Conservation (phyloP, 148 eudicot genomes). For the Persicaria maculosa region DNA sequence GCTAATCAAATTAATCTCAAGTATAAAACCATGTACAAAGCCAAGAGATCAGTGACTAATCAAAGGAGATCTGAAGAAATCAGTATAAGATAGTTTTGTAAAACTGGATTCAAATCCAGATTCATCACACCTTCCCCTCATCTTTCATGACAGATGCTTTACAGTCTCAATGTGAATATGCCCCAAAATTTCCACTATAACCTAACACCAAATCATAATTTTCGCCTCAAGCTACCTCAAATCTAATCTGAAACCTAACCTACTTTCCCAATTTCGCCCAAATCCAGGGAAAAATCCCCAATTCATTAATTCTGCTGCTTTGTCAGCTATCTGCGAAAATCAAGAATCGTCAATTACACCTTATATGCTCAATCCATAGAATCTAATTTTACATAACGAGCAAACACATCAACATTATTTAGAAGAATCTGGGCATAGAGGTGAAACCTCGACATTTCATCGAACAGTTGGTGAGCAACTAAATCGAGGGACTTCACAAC, state of each 20-base stretch:
- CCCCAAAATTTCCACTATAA: constrained; percentile 1
- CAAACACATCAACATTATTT: too few relatives aligned
- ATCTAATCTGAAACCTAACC: background rate
- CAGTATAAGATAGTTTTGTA: too few relatives aligned
- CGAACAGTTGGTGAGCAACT: too few relatives aligned
- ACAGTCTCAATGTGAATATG: constrained; percentile 3
- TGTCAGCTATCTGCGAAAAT: background rate
- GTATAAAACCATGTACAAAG: too few relatives aligned
- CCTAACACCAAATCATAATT: background rate
- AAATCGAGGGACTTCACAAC: too few relatives aligned
- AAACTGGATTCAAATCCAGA: constrained; percentile 74
- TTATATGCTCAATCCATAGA: too few relatives aligned
- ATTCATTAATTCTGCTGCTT: background rate
- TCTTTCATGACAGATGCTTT: constrained; percentile 44
- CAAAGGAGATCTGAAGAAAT: too few relatives aligned
- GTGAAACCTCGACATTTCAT: too few relatives aligned
- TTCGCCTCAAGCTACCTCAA: background rate
- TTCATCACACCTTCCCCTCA: constrained; percentile 55
- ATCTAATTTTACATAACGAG: too few relatives aligned
- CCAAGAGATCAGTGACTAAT: too few relatives aligned
- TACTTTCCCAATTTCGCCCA: background rate
- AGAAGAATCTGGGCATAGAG: too few relatives aligned
- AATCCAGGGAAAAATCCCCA: background rate
- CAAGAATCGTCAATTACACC: background rate
- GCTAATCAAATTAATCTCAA: too few relatives aligned